phyloP scores from a whole-genome alignment of 208 protist genomes.

The Crithidia bombi region DNA sequence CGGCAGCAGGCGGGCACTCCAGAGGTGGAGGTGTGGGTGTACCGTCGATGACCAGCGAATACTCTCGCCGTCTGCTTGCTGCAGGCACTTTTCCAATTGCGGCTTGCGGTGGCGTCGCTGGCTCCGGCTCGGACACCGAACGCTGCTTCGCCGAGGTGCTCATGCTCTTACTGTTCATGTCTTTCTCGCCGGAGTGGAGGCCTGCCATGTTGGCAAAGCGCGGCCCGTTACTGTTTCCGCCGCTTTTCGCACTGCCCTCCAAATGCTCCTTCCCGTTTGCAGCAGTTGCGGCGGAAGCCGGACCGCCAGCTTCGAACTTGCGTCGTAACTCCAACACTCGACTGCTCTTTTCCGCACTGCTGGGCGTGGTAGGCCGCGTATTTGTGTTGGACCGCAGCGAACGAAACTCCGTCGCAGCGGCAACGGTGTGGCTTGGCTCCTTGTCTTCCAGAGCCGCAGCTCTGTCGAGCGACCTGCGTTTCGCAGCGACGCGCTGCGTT shows the following conservation, averaged over 20 bases:
- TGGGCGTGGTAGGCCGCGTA: background rate
- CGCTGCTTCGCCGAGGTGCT: conserved; percentile 20
- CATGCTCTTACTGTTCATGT: background rate
- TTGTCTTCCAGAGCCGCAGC: background rate
- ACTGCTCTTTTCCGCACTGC: conserved; percentile 3
- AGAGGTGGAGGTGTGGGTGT: conserved; percentile 4
- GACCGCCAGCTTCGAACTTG: background rate
- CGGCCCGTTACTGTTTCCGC: background rate
- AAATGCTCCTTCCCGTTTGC: background rate
- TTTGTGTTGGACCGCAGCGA: background rate
- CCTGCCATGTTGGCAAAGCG: background rate
- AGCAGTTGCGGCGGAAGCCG: background rate
- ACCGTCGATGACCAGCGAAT: conserved; percentile 16
- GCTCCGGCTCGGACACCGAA: background rate
- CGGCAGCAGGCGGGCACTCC: background rate
- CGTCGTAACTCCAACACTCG: conserved; percentile 14
- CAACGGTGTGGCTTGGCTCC: background rate
- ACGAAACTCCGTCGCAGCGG: background rate
- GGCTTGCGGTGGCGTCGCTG: background rate
- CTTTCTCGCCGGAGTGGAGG: background rate
- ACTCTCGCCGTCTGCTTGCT: conserved; percentile 6
- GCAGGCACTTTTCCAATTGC: background rate
- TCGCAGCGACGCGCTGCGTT: background rate
- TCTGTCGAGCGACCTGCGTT: background rate
- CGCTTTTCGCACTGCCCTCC: background rate